Evolutionary conservation across 2,329 filamentous ascomycete genomes (phyloP).

Genomic region (Colletotrichum salicis): DNA sequence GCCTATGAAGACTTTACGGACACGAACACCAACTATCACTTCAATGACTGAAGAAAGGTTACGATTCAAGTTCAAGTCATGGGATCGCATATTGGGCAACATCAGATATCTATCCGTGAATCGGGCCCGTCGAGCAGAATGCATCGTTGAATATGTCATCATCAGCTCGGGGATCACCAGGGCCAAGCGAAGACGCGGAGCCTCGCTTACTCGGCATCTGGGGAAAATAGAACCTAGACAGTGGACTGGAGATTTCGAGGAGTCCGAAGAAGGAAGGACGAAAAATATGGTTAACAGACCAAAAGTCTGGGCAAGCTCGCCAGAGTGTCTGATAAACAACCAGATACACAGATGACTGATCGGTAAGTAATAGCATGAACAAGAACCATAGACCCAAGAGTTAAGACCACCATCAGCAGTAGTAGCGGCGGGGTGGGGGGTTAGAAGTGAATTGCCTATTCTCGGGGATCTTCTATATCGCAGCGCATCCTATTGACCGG

Average conservation of each 20-base stretch:
- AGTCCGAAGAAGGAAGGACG: background rate
- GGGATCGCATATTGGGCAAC: background rate
- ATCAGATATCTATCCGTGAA: background rate
- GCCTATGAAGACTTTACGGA: background rate
- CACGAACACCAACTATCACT: background rate
- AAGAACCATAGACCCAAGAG: background rate
- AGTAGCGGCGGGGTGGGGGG: background rate
- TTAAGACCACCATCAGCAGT: background rate
- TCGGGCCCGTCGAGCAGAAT: background rate
- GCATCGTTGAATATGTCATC: background rate
- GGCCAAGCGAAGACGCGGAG: background rate
- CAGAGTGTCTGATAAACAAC: slow-evolving; percentile 20
- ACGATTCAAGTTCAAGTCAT: background rate
- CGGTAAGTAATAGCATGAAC: background rate
- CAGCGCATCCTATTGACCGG: slow-evolving; percentile 25
- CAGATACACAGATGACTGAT: background rate
- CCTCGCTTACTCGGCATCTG: background rate
- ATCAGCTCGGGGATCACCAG: slow-evolving; percentile 6
- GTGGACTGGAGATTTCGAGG: background rate
- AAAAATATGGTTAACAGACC: background rate
- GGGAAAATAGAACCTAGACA: background rate
- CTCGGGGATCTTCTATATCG: slow-evolving; percentile 19
- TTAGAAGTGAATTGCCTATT: slow-evolving; percentile 23
- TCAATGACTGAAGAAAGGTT: background rate
- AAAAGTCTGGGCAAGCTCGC: slow-evolving; percentile 8